Base-by-base conservation (phyloP, 2,329 filamentous ascomycete species). In the Penicillium verrucosum region DNA sequence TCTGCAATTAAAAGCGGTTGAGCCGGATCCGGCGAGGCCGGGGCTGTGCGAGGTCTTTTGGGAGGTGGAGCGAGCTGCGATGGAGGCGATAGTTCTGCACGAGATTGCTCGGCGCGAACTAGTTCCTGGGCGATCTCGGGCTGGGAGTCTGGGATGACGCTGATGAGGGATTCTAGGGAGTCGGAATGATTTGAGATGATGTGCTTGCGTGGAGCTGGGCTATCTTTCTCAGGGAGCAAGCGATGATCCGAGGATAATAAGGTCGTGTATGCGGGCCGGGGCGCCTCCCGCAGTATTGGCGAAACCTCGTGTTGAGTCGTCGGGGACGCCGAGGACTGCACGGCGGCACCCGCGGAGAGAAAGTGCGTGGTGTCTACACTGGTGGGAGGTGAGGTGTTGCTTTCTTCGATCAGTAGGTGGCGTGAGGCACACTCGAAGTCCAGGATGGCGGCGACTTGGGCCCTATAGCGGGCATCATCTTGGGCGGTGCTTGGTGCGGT, bases 61-160 rank as follows among this genome's bases (percentile, higher is more conserved):
- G 41, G 14, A 25, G 50, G 32, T 29, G 27, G 40, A 45, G 44
- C 16, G 16, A 18, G 9, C 37, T 42, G 46, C 30, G 40, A 29
- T 23, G 16, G n/a, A 32, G 45, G 9, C 44, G 45, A 42, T 43
- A 41, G 43, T 49, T 18, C 47, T 51, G 40, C 46, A 44, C 38
- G 45, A 32, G 51, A 23, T 36, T 43, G 27, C 8, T 18, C n/a
- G 34, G 43, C 37, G 45, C 37, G 29, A n/a, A 48, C 43, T 48
- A 52, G 48, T 29, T 56, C 53, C 18, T 48, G 38, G 30, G 23
- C 25, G 21, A 52, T 53, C 37, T 62, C 62, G 6, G 71, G 70
- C 37, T 77, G 74, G 2, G 75, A 77, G 44, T 77, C 73, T 21
- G 73, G 74, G 23, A 77, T 72, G 14, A 72, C 70, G 46, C 73